A percentile compares a stretch with the other conserved stretches of the same genome.
phyloP scores from a whole-genome alignment of 2,329 filamentous ascomycete genomes.

The Botryotinia globosa region DNA sequence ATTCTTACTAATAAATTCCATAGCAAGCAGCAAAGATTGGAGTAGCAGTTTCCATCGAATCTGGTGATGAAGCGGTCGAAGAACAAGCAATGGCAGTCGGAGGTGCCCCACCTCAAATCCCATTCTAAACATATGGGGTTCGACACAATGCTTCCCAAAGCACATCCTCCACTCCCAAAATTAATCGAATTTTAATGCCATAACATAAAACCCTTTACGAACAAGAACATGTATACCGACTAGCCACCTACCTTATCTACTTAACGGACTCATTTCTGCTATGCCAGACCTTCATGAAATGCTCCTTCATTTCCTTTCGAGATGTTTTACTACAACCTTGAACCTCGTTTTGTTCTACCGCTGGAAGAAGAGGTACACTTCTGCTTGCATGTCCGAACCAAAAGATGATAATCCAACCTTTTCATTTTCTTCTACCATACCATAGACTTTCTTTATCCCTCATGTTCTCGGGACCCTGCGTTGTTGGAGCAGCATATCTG shows the following conservation, averaged over 20 bases:
- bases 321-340: constrained; percentile 35
- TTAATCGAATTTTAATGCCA: constrained; percentile 36
- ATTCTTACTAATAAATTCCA: constrained; percentile 35
- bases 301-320: constrained; percentile 29
- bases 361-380: constrained; percentile 15
- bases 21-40: constrained; percentile 95
- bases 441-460: constrained; percentile 24
- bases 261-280: constrained; percentile 20
- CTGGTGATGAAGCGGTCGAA: constrained; percentile 79
- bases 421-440: constrained; percentile 9
- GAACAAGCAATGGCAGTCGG: constrained; percentile 69
- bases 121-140: constrained; percentile 53
- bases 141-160: constrained; percentile 15
- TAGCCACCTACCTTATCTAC: constrained; percentile 2
- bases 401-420: constrained; percentile 5
- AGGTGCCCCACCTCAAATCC: constrained; percentile 52
- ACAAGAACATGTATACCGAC: constrained; percentile 24
- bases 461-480: constrained; percentile 3
- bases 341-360: constrained; percentile 21
- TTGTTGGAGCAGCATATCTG: constrained; percentile 19
- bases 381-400: background rate
- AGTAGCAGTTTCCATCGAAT: constrained; percentile 88
- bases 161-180: constrained; percentile 24
- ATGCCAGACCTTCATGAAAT: constrained; percentile 25
- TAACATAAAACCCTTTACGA: constrained; percentile 19